Percentiles rank a stretch among this genome's conserved stretches.
These are phyloP conservation scores for Phlebiopsis gigantea DNA, from an alignment of 768 basidiomycete genomes.

Conservation along the genomic window DNA sequence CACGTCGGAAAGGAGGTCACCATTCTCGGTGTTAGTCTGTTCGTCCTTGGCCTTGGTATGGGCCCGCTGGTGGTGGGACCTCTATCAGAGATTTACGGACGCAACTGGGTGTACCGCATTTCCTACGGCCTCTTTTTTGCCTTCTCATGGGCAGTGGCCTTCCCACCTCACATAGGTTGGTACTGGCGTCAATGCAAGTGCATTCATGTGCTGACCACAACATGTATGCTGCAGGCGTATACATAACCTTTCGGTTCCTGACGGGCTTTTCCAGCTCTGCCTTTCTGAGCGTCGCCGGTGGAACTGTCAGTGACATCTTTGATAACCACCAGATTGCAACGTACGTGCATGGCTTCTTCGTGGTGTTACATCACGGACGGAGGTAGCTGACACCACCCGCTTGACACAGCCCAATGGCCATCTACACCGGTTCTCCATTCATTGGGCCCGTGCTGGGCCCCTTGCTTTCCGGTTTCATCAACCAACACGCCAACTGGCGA, in stretches of 20 bases:
- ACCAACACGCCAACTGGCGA: constrained; percentile 55
- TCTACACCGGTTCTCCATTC: constrained; percentile 52
- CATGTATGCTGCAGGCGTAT: constrained; percentile 37
- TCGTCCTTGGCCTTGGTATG: constrained; percentile 34
- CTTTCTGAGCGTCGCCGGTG: constrained; percentile 59
- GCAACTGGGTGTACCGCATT: constrained; percentile 51
- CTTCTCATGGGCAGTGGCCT: constrained; percentile 68
- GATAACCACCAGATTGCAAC: constrained; percentile 49
- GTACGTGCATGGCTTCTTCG: constrained; percentile 31
- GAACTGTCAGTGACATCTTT: constrained; percentile 56
- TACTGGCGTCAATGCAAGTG: neutral
- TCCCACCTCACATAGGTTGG: constrained; percentile 61
- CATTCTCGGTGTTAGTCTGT: constrained; percentile 42
- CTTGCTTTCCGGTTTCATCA: constrained; percentile 62
- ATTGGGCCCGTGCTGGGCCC: constrained; percentile 55
- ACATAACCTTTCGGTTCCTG: constrained; percentile 56
- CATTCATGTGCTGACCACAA: neutral
- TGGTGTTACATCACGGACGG: no score
- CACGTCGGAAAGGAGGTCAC: constrained; percentile 49
- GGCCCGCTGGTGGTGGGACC: constrained; percentile 30
- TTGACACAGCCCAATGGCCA: constrained; percentile 44
- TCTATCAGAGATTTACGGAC: constrained; percentile 51
- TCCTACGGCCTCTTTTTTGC: constrained; percentile 59
- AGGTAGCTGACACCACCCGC: constrained; percentile 7
- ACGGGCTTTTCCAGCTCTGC: constrained; percentile 51